These are phyloP conservation scores for Tanozyma kutaoensis DNA, from an alignment of 805 yeast species.

Conservation along the genomic window DNA sequence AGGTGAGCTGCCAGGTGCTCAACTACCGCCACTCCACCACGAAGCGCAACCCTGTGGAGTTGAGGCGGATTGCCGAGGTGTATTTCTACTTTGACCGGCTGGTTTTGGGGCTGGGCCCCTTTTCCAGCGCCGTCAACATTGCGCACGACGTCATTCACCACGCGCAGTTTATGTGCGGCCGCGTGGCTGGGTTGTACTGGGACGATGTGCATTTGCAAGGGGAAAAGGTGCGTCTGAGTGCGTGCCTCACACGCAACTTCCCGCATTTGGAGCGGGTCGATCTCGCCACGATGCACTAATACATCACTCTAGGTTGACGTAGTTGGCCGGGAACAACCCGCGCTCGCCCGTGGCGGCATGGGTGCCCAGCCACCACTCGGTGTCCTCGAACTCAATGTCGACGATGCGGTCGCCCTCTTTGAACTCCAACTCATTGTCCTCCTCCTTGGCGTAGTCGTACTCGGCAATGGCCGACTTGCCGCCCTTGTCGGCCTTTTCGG, in stretches of 20 bases:
- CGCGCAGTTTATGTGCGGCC: conserved; percentile 16
- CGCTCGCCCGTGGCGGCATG: conserved; percentile 50
- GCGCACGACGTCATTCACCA: conserved; percentile 22
- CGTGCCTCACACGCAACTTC: conserved; percentile 15
- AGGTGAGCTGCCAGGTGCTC: conserved; percentile 11
- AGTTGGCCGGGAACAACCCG: conserved; percentile 87
- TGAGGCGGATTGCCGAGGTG: not conserved
- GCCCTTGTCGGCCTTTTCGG: conserved; percentile 1
- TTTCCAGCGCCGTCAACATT: conserved; percentile 13
- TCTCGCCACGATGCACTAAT: no score
- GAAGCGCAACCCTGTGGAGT: conserved; percentile 1
- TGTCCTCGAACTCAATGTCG: conserved; percentile 81
- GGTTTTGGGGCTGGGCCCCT: conserved; percentile 4
- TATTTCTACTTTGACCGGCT: conserved; percentile 22
- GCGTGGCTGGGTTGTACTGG: conserved; percentile 17
- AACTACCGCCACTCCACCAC: conserved; percentile 1
- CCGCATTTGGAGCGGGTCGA: conserved; percentile 15
- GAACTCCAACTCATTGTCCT: conserved; percentile 82
- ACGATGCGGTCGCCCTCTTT: conserved; percentile 71
- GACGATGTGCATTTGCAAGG: conserved; percentile 18
- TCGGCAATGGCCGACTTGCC: conserved; percentile 46
- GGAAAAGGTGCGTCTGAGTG: conserved; percentile 16
- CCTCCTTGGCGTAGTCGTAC: conserved; percentile 79
- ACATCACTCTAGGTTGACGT: conserved; percentile 38
- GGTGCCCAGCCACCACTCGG: conserved; percentile 95